These are phyloP conservation scores for Triticum dicoccoides DNA, from an alignment of 176 grass and related monocot species.

Conservation along the genomic window DNA sequence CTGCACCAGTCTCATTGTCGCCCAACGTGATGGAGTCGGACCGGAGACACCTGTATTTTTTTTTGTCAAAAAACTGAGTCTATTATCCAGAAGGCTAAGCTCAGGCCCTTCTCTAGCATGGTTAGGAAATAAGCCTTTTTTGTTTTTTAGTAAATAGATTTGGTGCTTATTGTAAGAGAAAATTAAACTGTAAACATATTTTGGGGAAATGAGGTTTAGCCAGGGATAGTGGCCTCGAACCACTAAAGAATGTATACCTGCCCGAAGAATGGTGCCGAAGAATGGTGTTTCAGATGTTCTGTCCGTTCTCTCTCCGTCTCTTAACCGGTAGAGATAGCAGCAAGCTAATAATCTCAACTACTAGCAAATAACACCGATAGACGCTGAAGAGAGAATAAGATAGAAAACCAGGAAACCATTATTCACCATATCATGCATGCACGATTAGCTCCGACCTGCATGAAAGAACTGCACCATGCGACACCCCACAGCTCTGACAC, in stretches of 20 bases:
- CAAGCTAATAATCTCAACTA: background rate
- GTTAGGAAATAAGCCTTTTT: conserved; percentile 50
- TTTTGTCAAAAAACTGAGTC: too few relatives aligned
- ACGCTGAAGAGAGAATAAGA: background rate
- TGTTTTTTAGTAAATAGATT: conserved; percentile 10
- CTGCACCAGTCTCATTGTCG: too few relatives aligned
- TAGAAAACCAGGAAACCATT: too few relatives aligned
- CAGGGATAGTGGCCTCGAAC: conserved; percentile 24
- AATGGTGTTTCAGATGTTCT: background rate
- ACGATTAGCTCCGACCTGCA: background rate
- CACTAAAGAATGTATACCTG: background rate
- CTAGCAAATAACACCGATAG: background rate
- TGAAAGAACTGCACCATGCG: background rate
- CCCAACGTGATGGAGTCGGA: too few relatives aligned
- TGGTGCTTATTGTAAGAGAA: conserved; percentile 29
- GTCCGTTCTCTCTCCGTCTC: background rate
- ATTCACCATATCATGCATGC: too few relatives aligned
- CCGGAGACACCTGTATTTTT: too few relatives aligned
- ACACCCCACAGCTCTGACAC: background rate
- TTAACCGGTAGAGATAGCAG: background rate
- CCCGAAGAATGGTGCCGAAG: background rate
- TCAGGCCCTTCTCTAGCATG: conserved; percentile 24
- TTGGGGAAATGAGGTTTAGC: conserved; percentile 10
- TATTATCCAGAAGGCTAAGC: too few relatives aligned
- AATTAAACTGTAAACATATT: conserved; percentile 27